phyloP scores from a whole-genome alignment of 2,329 filamentous ascomycete species.

The Pseudocercospora eumusae region DNA sequence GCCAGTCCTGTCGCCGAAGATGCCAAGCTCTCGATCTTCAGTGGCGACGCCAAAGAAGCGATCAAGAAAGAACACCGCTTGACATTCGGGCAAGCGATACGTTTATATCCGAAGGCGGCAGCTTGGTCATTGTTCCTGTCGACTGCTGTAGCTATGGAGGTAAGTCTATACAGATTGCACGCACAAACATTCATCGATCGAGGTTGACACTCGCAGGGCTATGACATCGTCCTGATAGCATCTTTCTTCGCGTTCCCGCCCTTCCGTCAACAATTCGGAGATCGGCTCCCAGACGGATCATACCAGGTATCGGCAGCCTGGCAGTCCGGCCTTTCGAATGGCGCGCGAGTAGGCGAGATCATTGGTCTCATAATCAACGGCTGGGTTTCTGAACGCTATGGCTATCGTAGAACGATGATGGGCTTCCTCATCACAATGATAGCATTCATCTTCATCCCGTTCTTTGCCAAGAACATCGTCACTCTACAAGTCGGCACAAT shows the following conservation, averaged over 20 bases:
- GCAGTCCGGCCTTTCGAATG: constrained; percentile 60
- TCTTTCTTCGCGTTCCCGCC: constrained; percentile 40
- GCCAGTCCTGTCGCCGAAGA: constrained; percentile 49
- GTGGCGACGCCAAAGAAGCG: constrained; percentile 98
- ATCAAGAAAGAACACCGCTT: constrained; percentile 71
- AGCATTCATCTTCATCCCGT: constrained; percentile 55
- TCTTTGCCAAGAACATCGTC: constrained; percentile 43
- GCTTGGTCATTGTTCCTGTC: constrained; percentile 44
- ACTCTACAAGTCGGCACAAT: constrained; percentile 33
- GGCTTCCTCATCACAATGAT: constrained; percentile 56
- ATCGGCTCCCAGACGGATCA: constrained; percentile 34
- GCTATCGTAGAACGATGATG: constrained; percentile 57
- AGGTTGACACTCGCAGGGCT: constrained; percentile 32
- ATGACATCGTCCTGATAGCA: constrained; percentile 43
- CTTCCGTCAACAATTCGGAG: constrained; percentile 45
- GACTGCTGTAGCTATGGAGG: constrained; percentile 44
- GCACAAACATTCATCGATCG: neutral
- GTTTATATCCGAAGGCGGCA: constrained; percentile 40
- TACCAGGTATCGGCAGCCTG: constrained; percentile 57
- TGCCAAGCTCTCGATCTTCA: constrained; percentile 95
- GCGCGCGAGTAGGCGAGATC: constrained; percentile 61
- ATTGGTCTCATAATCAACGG: constrained; percentile 68
- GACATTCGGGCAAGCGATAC: constrained; percentile 39
- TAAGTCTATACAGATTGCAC: neutral
- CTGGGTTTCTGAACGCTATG: constrained; percentile 57